These are phyloP conservation scores for Glutinoglossum americanum DNA, from an alignment of 495 filamentous ascomycete genomes.

Conservation along the genomic window DNA sequence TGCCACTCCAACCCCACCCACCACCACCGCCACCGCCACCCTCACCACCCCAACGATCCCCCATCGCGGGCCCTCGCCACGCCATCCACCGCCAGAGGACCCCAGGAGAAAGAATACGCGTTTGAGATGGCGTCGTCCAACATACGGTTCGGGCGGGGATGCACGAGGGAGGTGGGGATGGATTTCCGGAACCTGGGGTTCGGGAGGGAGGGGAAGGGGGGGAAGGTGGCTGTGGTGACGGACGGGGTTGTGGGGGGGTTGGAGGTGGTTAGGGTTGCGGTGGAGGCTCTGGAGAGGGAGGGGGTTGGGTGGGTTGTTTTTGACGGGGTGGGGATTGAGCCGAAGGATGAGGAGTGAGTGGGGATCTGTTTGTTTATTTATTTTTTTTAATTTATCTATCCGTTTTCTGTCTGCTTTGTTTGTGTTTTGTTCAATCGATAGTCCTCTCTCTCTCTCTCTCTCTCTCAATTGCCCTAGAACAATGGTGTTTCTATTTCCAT, in stretches of 20 bases:
- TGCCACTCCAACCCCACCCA: conserved; percentile 78
- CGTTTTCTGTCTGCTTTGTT: too few relatives aligned
- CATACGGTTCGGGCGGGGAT: conserved; percentile 82
- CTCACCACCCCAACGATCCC: too few relatives aligned
- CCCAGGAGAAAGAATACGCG: conserved; percentile 65
- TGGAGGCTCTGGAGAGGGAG: conserved; percentile 52
- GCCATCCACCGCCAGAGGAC: conserved; percentile 23
- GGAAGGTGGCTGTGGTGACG: conserved; percentile 81
- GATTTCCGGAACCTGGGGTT: conserved; percentile 81
- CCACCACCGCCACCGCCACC: conserved; percentile 21
- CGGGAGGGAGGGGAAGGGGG: too few relatives aligned
- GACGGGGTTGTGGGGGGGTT: conserved; percentile 59
- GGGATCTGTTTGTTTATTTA: background rate
- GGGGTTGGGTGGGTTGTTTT: conserved; percentile 65
- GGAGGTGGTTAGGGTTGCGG: conserved; percentile 52
- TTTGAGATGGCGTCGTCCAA: conserved; percentile 94
- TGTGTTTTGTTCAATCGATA: too few relatives aligned
- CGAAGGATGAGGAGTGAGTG: conserved; percentile 78
- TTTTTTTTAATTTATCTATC: too few relatives aligned
- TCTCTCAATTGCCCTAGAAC: too few relatives aligned
- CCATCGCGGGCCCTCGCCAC: conserved; percentile 52
- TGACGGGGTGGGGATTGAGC: conserved; percentile 59
- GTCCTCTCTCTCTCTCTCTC: too few relatives aligned
- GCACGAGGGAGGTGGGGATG: conserved; percentile 98
- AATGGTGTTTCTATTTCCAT: too few relatives aligned